These are phyloP conservation scores for grape (Vitis vinifera) DNA, from an alignment of 164 flowering plant species.

Conservation along the genomic window DNA sequence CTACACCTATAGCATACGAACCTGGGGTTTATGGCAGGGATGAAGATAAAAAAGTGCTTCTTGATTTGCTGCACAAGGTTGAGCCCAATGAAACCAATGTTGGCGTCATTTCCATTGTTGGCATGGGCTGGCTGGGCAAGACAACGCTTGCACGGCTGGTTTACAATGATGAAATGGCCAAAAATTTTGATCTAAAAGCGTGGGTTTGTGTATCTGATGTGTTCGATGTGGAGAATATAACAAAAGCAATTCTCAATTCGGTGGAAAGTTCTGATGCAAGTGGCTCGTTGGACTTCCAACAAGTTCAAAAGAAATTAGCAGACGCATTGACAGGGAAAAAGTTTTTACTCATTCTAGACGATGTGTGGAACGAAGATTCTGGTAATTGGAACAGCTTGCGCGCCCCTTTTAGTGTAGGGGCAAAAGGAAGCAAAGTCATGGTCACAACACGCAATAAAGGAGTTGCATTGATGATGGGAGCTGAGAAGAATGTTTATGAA, in stretches of 20 bases:
- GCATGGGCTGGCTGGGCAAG: no score
- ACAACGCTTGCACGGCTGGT: no score
- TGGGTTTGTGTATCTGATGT: conserved; percentile 13
- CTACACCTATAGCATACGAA: no score
- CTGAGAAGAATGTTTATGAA: no score
- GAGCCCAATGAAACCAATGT: no score
- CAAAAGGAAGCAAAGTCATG: conserved; percentile 7
- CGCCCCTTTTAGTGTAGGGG: conserved; percentile 4
- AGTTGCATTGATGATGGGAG: no score
- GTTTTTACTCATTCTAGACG: conserved; percentile 15
- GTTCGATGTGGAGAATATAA: not conserved
- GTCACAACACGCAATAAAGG: no score
- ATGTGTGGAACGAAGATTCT: conserved; percentile 4
- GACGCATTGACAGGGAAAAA: not conserved
- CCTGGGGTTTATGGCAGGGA: no score
- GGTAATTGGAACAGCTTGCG: conserved; percentile 1
- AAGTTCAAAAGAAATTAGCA: not conserved
- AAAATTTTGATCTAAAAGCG: not conserved
- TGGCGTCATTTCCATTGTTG: no score
- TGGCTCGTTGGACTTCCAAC: no score
- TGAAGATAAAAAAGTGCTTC: no score
- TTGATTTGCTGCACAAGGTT: no score
- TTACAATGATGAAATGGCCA: not conserved
- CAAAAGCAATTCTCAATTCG: not conserved
- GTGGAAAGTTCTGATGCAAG: not conserved